Evolutionary conservation across 75 land plant genomes (phyloP).

Genomic region (Pinus tabuliformis): DNA sequence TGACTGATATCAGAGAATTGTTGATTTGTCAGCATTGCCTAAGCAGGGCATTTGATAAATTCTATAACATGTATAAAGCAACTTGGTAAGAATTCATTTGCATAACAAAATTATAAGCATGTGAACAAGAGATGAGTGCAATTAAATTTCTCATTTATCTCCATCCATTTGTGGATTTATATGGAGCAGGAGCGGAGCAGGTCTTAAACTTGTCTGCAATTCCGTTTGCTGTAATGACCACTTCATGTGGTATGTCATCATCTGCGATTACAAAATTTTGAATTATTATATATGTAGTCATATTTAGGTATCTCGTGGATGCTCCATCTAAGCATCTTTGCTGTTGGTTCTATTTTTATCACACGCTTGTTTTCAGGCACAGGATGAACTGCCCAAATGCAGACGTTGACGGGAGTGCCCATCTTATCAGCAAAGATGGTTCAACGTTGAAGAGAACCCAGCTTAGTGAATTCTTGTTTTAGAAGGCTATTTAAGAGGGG

Average conservation of each 20-base stretch:
- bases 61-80: constrained; percentile 63
- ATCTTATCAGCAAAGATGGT: constrained; percentile 26
- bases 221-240: constrained; percentile 71
- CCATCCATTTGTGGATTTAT: neutral
- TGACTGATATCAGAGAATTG: constrained; percentile 54
- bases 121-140: neutral
- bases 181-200: constrained; percentile 47
- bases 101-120: neutral
- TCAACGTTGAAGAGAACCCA: constrained; percentile 15
- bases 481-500: neutral
- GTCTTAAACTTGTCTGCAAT: constrained; percentile 45
- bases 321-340: neutral
- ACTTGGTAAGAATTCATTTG: constrained; percentile 40
- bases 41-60: constrained; percentile 64
- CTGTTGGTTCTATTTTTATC: neutral
- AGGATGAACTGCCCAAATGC: constrained; percentile 61
- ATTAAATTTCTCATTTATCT: neutral
- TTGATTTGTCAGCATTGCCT: constrained; percentile 56
- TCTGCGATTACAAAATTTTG: neutral
- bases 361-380: constrained; percentile 39
- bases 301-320: neutral
- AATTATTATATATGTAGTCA: neutral
- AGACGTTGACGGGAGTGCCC: constrained; percentile 47
- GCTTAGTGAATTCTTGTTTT: constrained; percentile 59
- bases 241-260: constrained; percentile 42